phyloP scores from a whole-genome alignment of 2,329 filamentous ascomycete species.

The Penicillium sp. region DNA sequence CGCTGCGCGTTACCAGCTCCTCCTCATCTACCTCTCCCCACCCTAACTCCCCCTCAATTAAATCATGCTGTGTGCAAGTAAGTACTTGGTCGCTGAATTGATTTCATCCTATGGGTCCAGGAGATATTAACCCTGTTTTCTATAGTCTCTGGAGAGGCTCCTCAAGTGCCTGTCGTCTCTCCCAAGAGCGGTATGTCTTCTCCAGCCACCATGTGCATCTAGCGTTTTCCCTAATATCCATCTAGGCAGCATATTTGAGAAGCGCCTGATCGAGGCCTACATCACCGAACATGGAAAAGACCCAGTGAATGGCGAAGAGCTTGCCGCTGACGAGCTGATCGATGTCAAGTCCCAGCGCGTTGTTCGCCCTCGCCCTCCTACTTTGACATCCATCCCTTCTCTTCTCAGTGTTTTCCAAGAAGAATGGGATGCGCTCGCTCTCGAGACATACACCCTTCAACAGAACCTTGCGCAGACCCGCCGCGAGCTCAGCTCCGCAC shows the following conservation, averaged over 20 bases:
- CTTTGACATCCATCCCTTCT: slow-evolving; percentile 92
- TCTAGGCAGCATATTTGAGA: slow-evolving; percentile 86
- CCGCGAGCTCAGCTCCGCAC: slow-evolving; percentile 87
- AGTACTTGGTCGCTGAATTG: slow-evolving; percentile 32
- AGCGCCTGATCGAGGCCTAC: slow-evolving; percentile 90
- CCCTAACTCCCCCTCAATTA: slow-evolving; percentile 12
- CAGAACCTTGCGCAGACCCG: slow-evolving; percentile 86
- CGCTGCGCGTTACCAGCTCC: slow-evolving; percentile 28
- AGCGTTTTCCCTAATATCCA: slow-evolving; percentile 27
- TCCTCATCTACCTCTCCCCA: slow-evolving; percentile 23
- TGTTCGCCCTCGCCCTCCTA: slow-evolving; percentile 85
- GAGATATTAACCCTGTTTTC: slow-evolving; percentile 18
- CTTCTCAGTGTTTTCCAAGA: slow-evolving; percentile 94
- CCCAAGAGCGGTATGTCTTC: slow-evolving; percentile 77
- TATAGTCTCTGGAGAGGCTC: slow-evolving; percentile 91
- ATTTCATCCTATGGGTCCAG: neutral
- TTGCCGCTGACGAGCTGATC: slow-evolving; percentile 81
- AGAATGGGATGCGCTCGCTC: slow-evolving; percentile 92
- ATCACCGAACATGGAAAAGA: slow-evolving; percentile 92
- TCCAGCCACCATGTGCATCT: slow-evolving; percentile 14
- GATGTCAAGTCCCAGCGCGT: slow-evolving; percentile 80
- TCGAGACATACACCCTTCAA: slow-evolving; percentile 88
- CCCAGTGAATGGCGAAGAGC: slow-evolving; percentile 82
- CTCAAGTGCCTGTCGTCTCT: slow-evolving; percentile 91
- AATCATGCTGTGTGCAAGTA: slow-evolving; percentile 66